Conservation (phyloP, 768 basidiomycete genomes). For the Asterophora parasitica region DNA sequence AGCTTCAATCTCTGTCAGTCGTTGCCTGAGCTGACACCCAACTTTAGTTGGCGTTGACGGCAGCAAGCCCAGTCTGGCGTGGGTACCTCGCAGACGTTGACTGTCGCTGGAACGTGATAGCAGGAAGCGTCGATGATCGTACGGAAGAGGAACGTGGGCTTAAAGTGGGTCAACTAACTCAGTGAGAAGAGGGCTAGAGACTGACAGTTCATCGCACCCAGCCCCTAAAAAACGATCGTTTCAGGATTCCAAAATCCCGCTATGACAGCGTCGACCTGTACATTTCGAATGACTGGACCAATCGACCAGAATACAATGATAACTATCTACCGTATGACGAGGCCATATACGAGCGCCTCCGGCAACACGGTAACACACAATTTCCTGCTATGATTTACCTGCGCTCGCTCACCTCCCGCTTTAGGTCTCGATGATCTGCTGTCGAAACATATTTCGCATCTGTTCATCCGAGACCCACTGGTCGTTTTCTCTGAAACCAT, state of each 20-base stretch:
- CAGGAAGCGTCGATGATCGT: slow-evolving; percentile 96
- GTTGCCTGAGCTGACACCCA: slow-evolving; percentile 7
- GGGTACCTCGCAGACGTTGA: slow-evolving; percentile 96
- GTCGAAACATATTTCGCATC: slow-evolving; percentile 88
- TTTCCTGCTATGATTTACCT: neutral
- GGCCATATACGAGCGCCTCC: slow-evolving; percentile 65
- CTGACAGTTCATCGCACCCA: slow-evolving; percentile 23
- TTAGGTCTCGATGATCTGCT: slow-evolving; percentile 82
- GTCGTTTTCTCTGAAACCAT: slow-evolving; percentile 94
- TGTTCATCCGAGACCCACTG: slow-evolving; percentile 96
- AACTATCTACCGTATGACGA: slow-evolving; percentile 75
- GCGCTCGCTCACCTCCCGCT: neutral
- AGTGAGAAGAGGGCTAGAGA: neutral
- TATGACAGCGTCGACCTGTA: slow-evolving; percentile 97
- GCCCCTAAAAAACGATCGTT: slow-evolving; percentile 74
- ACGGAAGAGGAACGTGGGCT: slow-evolving; percentile 92
- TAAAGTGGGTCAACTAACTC: slow-evolving; percentile 43
- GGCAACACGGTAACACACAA: slow-evolving; percentile 62
- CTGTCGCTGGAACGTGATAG: slow-evolving; percentile 98
- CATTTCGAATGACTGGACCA: slow-evolving; percentile 80
- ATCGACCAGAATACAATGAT: slow-evolving; percentile 94
- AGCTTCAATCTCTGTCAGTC: slow-evolving; percentile 20
- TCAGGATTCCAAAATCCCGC: slow-evolving; percentile 90
- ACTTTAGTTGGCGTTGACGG: slow-evolving; percentile 82
- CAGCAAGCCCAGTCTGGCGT: slow-evolving; percentile 92